phyloP scores from a whole-genome alignment of 2,329 filamentous ascomycete genomes.

The Apiospora saccharicola region DNA sequence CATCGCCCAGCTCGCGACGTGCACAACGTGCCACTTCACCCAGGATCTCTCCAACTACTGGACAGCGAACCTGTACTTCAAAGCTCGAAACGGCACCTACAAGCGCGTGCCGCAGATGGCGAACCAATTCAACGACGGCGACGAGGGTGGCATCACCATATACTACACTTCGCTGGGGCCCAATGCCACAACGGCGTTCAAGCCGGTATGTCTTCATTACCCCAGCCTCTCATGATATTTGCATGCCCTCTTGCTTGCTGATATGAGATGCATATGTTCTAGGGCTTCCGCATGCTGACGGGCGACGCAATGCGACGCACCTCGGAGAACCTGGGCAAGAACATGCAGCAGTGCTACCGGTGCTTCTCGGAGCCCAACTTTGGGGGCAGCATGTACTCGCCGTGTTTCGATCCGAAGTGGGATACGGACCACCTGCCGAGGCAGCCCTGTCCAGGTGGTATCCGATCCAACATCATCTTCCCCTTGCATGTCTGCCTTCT shows the following conservation, averaged over 20 bases:
- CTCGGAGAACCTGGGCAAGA: constrained; percentile 35
- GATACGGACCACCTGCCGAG: constrained; percentile 41
- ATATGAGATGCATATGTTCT: not conserved
- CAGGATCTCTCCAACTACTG: constrained; percentile 45
- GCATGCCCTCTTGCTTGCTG: not conserved
- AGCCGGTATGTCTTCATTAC: constrained; percentile 39
- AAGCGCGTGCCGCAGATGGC: constrained; percentile 37
- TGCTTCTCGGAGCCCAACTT: constrained; percentile 40
- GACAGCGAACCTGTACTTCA: constrained; percentile 43
- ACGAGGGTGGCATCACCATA: constrained; percentile 41
- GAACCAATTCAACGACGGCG: constrained; percentile 35
- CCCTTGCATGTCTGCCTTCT: constrained; percentile 31
- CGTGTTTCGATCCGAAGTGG: constrained; percentile 41
- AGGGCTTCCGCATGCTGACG: constrained; percentile 44
- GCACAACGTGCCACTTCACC: constrained; percentile 44
- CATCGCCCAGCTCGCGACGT: constrained; percentile 33
- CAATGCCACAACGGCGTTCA: constrained; percentile 41
- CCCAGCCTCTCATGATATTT: too few species aligned
- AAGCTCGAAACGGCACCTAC: constrained; percentile 37
- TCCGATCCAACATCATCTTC: not conserved
- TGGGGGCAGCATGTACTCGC: constrained; percentile 33
- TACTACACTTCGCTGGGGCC: constrained; percentile 41
- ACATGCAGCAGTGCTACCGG: constrained; percentile 40
- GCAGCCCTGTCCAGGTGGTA: constrained; percentile 24
- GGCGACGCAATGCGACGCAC: constrained; percentile 39